Evolutionary conservation across 1,139 yeast species (phyloP).

Genomic region (Meyerozyma carpophila): DNA sequence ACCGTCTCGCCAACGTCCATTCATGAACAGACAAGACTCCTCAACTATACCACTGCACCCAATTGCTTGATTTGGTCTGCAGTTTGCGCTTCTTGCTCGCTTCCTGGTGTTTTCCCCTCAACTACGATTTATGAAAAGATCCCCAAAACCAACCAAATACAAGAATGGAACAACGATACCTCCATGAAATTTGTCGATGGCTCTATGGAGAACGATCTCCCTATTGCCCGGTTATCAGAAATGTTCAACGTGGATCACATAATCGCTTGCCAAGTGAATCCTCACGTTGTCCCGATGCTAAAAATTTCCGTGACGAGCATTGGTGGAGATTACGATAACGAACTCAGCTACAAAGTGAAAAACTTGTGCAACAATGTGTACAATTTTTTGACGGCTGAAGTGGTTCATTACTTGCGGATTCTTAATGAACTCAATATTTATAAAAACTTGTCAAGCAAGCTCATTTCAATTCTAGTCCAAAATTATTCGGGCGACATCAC

Average conservation of each 20-base stretch:
- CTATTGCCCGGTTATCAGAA: slow-evolving; percentile 83
- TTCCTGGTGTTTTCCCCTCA: slow-evolving; percentile 88
- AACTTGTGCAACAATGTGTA: slow-evolving; percentile 51
- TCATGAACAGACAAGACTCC: slow-evolving; percentile 52
- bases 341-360: slow-evolving; percentile 50
- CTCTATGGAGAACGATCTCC: slow-evolving; percentile 90
- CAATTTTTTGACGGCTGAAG: slow-evolving; percentile 61
- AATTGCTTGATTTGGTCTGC: slow-evolving; percentile 69
- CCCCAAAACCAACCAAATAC: slow-evolving; percentile 58
- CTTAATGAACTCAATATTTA: slow-evolving; percentile 72
- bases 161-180: slow-evolving; percentile 78
- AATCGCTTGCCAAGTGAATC: slow-evolving; percentile 83
- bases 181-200: slow-evolving; percentile 89
- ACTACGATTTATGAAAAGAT: slow-evolving; percentile 82
- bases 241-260: slow-evolving; percentile 91
- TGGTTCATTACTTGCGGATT: slow-evolving; percentile 71
- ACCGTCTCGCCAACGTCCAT: slow-evolving; percentile 56
- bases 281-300: slow-evolving; percentile 85
- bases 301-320: slow-evolving; percentile 61
- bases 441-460: slow-evolving; percentile 64
- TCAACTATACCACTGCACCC: slow-evolving; percentile 46
- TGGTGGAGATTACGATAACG: slow-evolving; percentile 67
- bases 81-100: slow-evolving; percentile 92
- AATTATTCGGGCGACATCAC: slow-evolving; percentile 92
- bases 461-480: slow-evolving; percentile 74